Evolutionary conservation across 1,139 yeast species (phyloP).

Genomic region (Pichia sp.): DNA sequence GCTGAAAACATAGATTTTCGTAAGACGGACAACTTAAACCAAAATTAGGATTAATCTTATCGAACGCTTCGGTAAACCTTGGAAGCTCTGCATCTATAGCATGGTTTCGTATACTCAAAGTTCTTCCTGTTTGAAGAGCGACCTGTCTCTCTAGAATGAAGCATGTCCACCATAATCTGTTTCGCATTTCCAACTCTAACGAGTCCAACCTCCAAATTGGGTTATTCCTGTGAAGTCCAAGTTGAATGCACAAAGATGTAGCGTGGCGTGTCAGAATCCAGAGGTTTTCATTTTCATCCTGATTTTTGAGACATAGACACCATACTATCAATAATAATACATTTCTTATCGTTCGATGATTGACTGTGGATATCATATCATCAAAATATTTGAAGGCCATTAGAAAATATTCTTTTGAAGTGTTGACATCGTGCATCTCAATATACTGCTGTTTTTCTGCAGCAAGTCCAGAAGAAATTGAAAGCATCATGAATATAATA

Average conservation of each 20-base stretch:
- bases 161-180: conserved; percentile 4
- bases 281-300: conserved; percentile 7
- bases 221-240: conserved; percentile 4
- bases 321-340: conserved; percentile 3
- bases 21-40: neutral
- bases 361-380: neutral
- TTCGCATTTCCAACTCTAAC: neutral
- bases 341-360: neutral
- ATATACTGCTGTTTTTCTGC: neutral
- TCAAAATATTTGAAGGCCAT: neutral
- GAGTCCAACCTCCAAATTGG: neutral
- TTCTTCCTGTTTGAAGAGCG: conserved; percentile 4
- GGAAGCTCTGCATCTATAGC: conserved; percentile 7
- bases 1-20: neutral
- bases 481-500: neutral
- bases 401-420: neutral
- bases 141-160: neutral
- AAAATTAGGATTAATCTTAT: neutral
- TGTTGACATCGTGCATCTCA: neutral
- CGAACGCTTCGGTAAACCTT: neutral
- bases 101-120: conserved; percentile 3
- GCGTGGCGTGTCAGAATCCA: conserved; percentile 3
- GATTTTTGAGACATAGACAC: neutral
- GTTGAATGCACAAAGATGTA: conserved; percentile 4
- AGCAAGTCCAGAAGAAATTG: conserved; percentile 2